phyloP scores from a whole-genome alignment of 148 eudicot genomes.

The Rheum nobile region DNA sequence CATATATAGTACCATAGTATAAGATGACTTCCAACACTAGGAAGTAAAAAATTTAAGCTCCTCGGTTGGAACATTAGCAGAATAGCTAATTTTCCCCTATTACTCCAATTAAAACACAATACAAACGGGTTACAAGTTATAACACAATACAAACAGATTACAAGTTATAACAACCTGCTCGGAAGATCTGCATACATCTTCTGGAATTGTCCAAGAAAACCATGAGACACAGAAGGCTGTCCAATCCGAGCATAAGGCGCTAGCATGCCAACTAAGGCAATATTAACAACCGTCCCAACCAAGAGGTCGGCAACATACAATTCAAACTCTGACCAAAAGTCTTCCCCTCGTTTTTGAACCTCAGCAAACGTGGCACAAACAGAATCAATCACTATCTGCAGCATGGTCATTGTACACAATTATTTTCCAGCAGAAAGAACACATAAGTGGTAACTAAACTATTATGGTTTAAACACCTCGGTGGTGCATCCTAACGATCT shows the following conservation, averaged over 20 bases:
- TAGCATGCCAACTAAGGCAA: slow-evolving; percentile 65
- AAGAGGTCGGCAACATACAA: slow-evolving; percentile 6
- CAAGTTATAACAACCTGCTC: slow-evolving; percentile 35
- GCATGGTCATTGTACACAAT: not conserved
- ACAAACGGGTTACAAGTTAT: too few species aligned
- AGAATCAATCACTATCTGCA: slow-evolving; percentile 67
- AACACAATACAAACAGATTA: not conserved
- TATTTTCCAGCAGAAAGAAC: too few species aligned
- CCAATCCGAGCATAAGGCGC: slow-evolving; percentile 71
- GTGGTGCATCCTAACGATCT: too few species aligned
- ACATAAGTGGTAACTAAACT: not conserved
- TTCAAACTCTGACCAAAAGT: slow-evolving; percentile 69
- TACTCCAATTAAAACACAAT: too few species aligned
- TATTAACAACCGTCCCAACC: slow-evolving; percentile 51
- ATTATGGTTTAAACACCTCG: too few species aligned
- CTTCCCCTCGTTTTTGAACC: slow-evolving; percentile 55
- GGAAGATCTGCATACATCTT: slow-evolving; percentile 43
- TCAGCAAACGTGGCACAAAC: slow-evolving; percentile 69
- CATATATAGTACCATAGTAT: too few species aligned
- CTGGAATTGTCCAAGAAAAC: slow-evolving; percentile 33
- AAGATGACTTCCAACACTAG: too few species aligned
- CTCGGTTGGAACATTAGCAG: too few species aligned
- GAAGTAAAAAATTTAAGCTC: too few species aligned
- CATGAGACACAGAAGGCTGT: slow-evolving; percentile 28
- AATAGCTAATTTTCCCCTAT: too few species aligned